These are phyloP conservation scores for Osmozyma mogii DNA, from an alignment of 805 yeast genomes.

Conservation along the genomic window DNA sequence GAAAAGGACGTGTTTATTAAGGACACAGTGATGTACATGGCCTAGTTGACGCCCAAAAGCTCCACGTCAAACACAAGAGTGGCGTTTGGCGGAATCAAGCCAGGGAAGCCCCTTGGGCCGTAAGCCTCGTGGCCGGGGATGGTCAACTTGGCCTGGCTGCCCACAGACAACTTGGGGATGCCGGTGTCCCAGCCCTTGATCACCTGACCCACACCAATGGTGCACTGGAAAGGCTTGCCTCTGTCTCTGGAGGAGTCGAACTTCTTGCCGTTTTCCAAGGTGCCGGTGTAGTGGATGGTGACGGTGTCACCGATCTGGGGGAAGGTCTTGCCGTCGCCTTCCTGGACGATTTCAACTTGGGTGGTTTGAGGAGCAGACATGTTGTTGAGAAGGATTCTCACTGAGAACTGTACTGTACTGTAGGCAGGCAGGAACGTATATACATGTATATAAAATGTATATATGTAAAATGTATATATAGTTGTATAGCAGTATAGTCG, in stretches of 20 bases:
- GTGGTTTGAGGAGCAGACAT: constrained; percentile 37
- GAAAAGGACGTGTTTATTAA: constrained; percentile 11
- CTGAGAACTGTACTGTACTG: no score
- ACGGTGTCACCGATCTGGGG: constrained; percentile 85
- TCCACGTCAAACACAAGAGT: constrained; percentile 84
- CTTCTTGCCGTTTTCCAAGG: constrained; percentile 90
- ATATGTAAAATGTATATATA: no score
- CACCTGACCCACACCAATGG: constrained; percentile 93
- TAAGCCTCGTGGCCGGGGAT: constrained; percentile 92
- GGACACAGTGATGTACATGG: constrained; percentile 12
- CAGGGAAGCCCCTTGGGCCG: constrained; percentile 94
- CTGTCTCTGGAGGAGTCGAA: constrained; percentile 94
- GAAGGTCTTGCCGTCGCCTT: constrained; percentile 81
- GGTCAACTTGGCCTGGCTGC: constrained; percentile 87
- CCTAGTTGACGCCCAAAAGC: constrained; percentile 49
- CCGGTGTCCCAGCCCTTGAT: constrained; percentile 96
- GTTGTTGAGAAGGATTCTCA: no score
- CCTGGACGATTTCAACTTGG: constrained; percentile 35
- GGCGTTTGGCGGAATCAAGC: constrained; percentile 93
- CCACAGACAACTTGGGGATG: constrained; percentile 84
- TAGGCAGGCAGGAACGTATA: no score
- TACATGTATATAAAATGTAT: no score
- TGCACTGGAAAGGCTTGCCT: constrained; percentile 90
- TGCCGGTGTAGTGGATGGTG: constrained; percentile 93
- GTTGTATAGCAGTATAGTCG: no score